phyloP scores from a whole-genome alignment of 208 protist species.

The Leishmania martiniquensis region DNA sequence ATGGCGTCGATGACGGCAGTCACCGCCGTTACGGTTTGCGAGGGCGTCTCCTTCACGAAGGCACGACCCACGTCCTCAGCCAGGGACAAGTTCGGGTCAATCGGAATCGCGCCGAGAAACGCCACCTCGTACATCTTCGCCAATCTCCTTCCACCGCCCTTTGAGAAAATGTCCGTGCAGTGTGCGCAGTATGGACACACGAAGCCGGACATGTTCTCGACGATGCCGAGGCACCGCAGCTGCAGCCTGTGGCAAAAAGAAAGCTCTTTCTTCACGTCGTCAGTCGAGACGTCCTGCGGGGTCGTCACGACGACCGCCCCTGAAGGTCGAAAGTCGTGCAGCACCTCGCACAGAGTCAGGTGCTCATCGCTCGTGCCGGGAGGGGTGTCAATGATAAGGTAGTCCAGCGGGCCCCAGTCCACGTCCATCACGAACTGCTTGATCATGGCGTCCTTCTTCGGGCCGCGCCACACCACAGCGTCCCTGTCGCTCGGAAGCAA shows the following conservation, averaged over 20 bases:
- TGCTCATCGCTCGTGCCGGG: conserved; percentile 94
- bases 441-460: conserved; percentile 94
- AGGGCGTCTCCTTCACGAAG: conserved; percentile 42
- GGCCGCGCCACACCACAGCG: conserved; percentile 98
- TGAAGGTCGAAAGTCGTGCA: conserved; percentile 55
- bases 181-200: conserved; percentile 93
- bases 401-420: conserved; percentile 89
- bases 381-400: conserved; percentile 94
- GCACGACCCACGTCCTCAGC: conserved; percentile 74
- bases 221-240: conserved; percentile 89
- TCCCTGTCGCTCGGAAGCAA: conserved; percentile 95
- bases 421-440: conserved; percentile 93
- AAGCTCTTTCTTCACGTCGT: conserved; percentile 93
- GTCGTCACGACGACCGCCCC: conserved; percentile 93
- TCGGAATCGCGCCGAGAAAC: conserved; percentile 84
- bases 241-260: conserved; percentile 89
- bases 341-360: conserved; percentile 85
- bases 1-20: conserved; percentile 58
- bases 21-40: conserved; percentile 56
- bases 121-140: conserved; percentile 80
- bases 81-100: conserved; percentile 76
- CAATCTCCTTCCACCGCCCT: conserved; percentile 78
- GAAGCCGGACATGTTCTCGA: conserved; percentile 95
- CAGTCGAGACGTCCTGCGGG: conserved; percentile 89
- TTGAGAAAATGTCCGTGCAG: conserved; percentile 89